Percentiles rank a stretch among this genome's conserved stretches.
Evolutionary conservation across 2,329 filamentous ascomycete genomes (phyloP).

Genomic region (Coniochaeta sp.): DNA sequence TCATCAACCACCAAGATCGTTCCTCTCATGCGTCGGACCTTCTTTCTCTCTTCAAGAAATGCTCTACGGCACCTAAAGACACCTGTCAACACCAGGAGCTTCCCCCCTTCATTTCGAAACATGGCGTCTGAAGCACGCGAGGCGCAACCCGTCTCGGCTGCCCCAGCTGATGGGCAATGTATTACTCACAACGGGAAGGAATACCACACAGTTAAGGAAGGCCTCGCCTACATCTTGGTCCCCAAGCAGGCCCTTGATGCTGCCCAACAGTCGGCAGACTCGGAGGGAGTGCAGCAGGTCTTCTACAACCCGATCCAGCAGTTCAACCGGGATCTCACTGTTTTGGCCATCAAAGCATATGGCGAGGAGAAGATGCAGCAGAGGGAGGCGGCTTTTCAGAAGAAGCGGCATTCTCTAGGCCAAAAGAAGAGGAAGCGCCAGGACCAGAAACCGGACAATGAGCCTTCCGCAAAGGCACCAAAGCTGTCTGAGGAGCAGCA

Average conservation of each 20-base stretch:
- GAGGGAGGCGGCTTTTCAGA: constrained; percentile 47
- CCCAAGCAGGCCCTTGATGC: constrained; percentile 33
- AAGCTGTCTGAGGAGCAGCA: constrained; percentile 10
- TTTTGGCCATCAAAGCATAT: constrained; percentile 85
- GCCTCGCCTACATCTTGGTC: constrained; percentile 49
- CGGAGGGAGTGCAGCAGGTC: constrained; percentile 65
- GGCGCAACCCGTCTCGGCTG: constrained; percentile 12
- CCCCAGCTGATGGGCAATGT: constrained; percentile 23
- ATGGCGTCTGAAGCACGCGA: constrained; percentile 6
- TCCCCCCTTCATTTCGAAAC: neutral
- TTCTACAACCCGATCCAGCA: constrained; percentile 99
- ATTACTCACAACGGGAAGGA: constrained; percentile 37
- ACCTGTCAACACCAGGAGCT: neutral
- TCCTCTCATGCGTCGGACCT: neutral
- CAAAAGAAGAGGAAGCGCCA: constrained; percentile 35
- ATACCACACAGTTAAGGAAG: constrained; percentile 47
- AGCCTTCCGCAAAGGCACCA: constrained; percentile 18
- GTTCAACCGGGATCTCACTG: constrained; percentile 93
- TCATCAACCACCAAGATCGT: neutral
- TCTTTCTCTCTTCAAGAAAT: neutral
- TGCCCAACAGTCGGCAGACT: constrained; percentile 33
- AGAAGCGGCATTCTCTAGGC: constrained; percentile 43
- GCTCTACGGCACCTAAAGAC: neutral
- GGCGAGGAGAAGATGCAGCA: constrained; percentile 55
- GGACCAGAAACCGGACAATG: constrained; percentile 34